Evolutionary conservation across 2,329 filamentous ascomycete genomes (phyloP).

Genomic region (Pezicula carpinea): DNA sequence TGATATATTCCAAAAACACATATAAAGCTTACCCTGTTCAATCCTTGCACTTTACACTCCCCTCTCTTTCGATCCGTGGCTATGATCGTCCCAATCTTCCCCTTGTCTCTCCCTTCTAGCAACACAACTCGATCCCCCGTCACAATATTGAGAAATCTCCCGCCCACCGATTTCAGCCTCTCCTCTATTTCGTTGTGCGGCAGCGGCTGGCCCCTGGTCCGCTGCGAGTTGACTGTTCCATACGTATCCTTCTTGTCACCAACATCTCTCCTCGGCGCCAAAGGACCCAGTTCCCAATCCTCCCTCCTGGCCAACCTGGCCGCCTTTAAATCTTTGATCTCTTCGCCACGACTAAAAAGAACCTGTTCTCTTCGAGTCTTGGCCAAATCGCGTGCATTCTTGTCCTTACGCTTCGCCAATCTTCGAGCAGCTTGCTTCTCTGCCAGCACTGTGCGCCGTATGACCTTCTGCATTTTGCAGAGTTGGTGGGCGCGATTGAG

Average conservation of each 20-base stretch:
- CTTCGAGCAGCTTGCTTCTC: slow-evolving; percentile 57
- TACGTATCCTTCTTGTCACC: slow-evolving; percentile 53
- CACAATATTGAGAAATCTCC: slow-evolving; percentile 55
- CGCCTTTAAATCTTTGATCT: slow-evolving; percentile 32
- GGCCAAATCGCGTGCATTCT: slow-evolving; percentile 21
- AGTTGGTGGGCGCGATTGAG: background rate
- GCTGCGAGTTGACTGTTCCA: slow-evolving; percentile 45
- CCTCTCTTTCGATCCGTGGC: slow-evolving; percentile 50
- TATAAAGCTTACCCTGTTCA: slow-evolving; percentile 55
- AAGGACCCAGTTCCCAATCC: slow-evolving; percentile 72
- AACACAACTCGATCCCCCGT: slow-evolving; percentile 78
- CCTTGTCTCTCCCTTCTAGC: slow-evolving; percentile 71
- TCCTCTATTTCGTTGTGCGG: slow-evolving; percentile 13
- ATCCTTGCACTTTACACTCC: slow-evolving; percentile 54
- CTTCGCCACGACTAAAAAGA: slow-evolving; percentile 21
- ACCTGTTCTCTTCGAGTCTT: slow-evolving; percentile 16
- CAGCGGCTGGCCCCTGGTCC: slow-evolving; percentile 25
- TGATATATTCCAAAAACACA: background rate
- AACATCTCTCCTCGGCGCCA: slow-evolving; percentile 73
- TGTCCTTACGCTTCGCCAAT: slow-evolving; percentile 30
- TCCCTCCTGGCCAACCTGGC: slow-evolving; percentile 60
- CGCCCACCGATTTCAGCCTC: slow-evolving; percentile 29
- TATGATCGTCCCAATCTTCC: slow-evolving; percentile 73
- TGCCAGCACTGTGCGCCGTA: slow-evolving; percentile 61
- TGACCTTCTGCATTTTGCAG: slow-evolving; percentile 63